Evolutionary conservation across 148 eudicot genomes (phyloP), one percentile per base, ranked within the genome.

Genomic region (Nyssa sinensis): DNA sequence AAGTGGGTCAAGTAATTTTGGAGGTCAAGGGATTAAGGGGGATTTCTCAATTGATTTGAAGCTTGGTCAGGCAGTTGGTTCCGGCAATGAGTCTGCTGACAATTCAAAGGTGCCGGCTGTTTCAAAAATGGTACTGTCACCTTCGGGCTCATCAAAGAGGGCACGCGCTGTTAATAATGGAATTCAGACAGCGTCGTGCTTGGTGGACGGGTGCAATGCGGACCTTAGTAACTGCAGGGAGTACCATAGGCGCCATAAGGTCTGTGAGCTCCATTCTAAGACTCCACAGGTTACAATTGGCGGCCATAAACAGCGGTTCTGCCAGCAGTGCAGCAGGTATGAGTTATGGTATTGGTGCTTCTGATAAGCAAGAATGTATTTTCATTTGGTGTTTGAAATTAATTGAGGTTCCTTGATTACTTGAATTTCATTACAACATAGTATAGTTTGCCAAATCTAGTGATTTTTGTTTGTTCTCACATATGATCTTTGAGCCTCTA

Each of bases 321-420:
- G 91, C 69, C 93, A 89, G 82, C 93, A 89, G 77, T 89, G 93
- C 74, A 89, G 93, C 84, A 87, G 91, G 93, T 89, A 32, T 39
- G 23, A 24, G 11, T 29, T 31, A 9, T 24, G 64, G 3, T 47
- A 34, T n/a, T 57, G 35, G 47, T 57, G 7, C 31, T 30, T 49
- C 41, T 21, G n/a, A 7, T 17, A 3, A 55, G 49, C 33, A 32
- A 64, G 2, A 34, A 32, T 64, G 6, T 13, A 32, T 17, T 6
- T 0, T 64, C 19, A 34, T n/a, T n/a, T 5, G 41, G 67, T 19
- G 41, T 34, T 32, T n/a, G 17, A 4, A 17, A 19, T 55, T 55
- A 17, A 19, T 55, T 13, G 25, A 1, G 59, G 5, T 21, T 55
- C 21, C 1, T 21, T 21, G 4, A 44, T 12, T 13, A 44, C 51